Evolutionary conservation across 2,329 filamentous ascomycete genomes (phyloP).

Genomic region (Bipolaris sorokiniana): DNA sequence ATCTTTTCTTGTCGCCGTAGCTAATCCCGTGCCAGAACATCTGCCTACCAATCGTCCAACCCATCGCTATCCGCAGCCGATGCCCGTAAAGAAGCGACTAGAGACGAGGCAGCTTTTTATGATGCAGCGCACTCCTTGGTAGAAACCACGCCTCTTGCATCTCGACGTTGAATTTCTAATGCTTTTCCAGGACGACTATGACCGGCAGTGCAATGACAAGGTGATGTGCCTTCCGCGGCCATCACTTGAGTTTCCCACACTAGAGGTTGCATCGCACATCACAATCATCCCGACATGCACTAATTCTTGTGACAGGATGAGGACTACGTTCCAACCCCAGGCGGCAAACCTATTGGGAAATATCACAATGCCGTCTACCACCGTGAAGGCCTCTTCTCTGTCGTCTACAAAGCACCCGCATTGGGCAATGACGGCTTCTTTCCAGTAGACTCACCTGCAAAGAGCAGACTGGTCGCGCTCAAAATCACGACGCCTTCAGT

Average conservation of each 20-base stretch:
- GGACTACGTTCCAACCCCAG: slow-evolving; percentile 44
- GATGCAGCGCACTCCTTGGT: slow-evolving; percentile 64
- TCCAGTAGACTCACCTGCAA: slow-evolving; percentile 24
- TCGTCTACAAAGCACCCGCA: slow-evolving; percentile 73
- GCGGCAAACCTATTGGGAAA: slow-evolving; percentile 57
- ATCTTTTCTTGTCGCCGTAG: background rate
- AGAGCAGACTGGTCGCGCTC: slow-evolving; percentile 65
- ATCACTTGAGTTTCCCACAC: slow-evolving; percentile 32
- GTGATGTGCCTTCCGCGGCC: slow-evolving; percentile 25
- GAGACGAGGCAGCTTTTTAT: slow-evolving; percentile 70
- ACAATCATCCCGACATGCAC: background rate
- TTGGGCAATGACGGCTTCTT: slow-evolving; percentile 45
- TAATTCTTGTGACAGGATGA: slow-evolving; percentile 26
- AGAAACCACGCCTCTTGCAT: slow-evolving; percentile 21
- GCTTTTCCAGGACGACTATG: slow-evolving; percentile 43
- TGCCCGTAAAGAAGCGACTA: slow-evolving; percentile 65
- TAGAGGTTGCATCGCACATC: slow-evolving; percentile 24
- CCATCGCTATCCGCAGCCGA: slow-evolving; percentile 55
- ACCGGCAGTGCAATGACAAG: slow-evolving; percentile 34
- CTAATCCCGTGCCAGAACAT: slow-evolving; percentile 49
- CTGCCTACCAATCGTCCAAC: slow-evolving; percentile 56
- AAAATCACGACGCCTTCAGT: slow-evolving; percentile 82
- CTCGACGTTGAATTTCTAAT: slow-evolving; percentile 18
- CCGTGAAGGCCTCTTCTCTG: slow-evolving; percentile 76
- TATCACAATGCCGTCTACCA: slow-evolving; percentile 64